Percentiles rank a stretch among this genome's conserved stretches.
These are phyloP conservation scores for Stemphylium beticola DNA, from an alignment of 2,329 filamentous ascomycete species.

Conservation along the genomic window DNA sequence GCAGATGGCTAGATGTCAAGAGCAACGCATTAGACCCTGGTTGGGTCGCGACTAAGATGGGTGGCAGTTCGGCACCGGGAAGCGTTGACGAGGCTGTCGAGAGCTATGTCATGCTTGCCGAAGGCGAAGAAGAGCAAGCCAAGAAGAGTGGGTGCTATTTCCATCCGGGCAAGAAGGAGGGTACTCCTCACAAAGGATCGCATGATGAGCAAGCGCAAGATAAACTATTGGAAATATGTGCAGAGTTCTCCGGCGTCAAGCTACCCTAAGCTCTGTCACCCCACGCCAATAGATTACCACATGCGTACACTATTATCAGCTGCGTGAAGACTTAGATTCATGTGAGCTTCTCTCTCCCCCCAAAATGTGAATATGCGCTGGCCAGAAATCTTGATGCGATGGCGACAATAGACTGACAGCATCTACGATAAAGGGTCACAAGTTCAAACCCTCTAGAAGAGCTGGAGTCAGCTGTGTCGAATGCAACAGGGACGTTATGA, in stretches of 20 bases:
- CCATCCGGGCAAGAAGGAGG: conserved; percentile 34
- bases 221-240: conserved; percentile 50
- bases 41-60: conserved; percentile 64
- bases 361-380: no score
- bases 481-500: no score
- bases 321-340: no score
- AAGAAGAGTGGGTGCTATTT: conserved; percentile 51
- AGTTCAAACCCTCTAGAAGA: no score
- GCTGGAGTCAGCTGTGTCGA: no score
- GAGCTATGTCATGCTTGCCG: conserved; percentile 57
- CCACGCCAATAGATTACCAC: neutral
- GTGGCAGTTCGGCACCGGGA: conserved; percentile 56
- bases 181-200: conserved; percentile 34
- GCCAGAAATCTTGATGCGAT: no score
- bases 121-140: conserved; percentile 43
- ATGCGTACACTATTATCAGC: no score
- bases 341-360: no score
- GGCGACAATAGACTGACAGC: no score
- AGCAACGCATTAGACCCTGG: conserved; percentile 60
- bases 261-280: neutral
- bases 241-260: conserved; percentile 44
- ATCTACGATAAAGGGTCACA: no score
- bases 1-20: conserved; percentile 53
- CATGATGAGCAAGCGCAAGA: conserved; percentile 54
- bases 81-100: conserved; percentile 56